Evolutionary conservation across 768 basidiomycete genomes (phyloP).

Genomic region (Pisolithus sp.): DNA sequence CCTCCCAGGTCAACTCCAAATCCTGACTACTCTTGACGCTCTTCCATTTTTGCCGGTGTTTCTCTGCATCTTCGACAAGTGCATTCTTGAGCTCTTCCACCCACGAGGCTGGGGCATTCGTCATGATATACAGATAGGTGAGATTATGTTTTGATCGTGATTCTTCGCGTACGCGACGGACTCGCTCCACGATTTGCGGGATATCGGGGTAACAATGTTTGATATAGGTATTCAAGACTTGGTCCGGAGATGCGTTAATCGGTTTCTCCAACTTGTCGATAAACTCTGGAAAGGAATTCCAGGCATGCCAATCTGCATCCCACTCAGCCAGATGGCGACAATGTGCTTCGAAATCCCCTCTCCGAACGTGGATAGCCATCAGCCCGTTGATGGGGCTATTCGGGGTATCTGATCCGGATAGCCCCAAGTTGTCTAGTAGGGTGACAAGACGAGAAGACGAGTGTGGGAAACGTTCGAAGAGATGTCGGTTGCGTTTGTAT

Average conservation of each 20-base stretch:
- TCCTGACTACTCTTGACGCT: conserved; percentile 38
- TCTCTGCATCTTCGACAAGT: conserved; percentile 18
- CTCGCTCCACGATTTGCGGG: conserved; percentile 36
- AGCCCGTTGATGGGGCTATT: conserved; percentile 31
- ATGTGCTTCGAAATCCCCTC: conserved; percentile 45
- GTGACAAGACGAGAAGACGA: background rate
- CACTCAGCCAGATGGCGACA: conserved; percentile 35
- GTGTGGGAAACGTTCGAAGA: conserved; percentile 12
- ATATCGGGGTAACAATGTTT: conserved; percentile 39
- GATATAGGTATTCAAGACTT: conserved; percentile 22
- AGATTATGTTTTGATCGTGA: conserved; percentile 18
- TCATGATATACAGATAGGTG: conserved; percentile 39
- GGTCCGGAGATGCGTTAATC: conserved; percentile 11
- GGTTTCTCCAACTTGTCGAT: conserved; percentile 33
- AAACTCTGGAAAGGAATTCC: conserved; percentile 39
- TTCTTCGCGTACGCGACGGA: conserved; percentile 27
- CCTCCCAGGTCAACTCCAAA: conserved; percentile 35
- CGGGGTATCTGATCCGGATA: conserved; percentile 1
- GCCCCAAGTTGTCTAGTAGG: background rate
- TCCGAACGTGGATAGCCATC: conserved; percentile 45
- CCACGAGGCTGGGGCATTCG: conserved; percentile 41
- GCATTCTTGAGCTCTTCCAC: conserved; percentile 33
- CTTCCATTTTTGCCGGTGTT: conserved; percentile 29
- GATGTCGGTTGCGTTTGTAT: conserved; percentile 23
- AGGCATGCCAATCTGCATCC: conserved; percentile 35